phyloP scores from a whole-genome alignment of 169 alveolate species.

The Miamiensis avidus region DNA sequence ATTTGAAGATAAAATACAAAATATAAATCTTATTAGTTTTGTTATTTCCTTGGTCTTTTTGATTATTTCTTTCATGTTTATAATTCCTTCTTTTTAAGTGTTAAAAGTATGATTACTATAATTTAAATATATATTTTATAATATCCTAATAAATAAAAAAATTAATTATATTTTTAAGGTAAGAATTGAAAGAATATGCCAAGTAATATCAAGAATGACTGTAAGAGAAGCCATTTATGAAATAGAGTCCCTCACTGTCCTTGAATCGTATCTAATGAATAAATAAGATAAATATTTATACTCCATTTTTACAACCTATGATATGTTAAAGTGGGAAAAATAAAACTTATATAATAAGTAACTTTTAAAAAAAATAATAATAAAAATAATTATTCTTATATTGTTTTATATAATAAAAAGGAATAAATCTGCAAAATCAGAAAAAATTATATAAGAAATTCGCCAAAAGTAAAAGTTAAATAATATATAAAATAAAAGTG shows the following conservation, averaged over 20 bases:
- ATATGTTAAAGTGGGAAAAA: neutral
- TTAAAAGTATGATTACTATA: neutral
- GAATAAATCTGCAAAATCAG: no score
- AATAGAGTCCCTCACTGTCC: neutral
- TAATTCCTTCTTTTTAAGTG: neutral
- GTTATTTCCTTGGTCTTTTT: neutral
- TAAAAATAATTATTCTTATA: no score
- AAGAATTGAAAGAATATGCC: neutral
- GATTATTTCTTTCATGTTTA: neutral
- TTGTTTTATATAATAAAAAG: no score
- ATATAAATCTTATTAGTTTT: no score
- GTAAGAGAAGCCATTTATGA: neutral
- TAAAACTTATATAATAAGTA: no score
- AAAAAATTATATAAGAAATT: no score
- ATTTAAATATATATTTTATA: no score
- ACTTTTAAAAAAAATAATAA: no score
- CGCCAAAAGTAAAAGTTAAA: no score
- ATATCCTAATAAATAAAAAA: no score
- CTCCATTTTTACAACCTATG: neutral
- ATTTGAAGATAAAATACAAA: no score
- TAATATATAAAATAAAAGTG: no score
- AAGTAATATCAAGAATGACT: neutral
- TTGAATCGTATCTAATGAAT: neutral
- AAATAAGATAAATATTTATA: neutral
- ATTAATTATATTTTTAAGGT: neutral